phyloP scores from a whole-genome alignment of 148 eudicot genomes.

The Dianthus caryophyllus region DNA sequence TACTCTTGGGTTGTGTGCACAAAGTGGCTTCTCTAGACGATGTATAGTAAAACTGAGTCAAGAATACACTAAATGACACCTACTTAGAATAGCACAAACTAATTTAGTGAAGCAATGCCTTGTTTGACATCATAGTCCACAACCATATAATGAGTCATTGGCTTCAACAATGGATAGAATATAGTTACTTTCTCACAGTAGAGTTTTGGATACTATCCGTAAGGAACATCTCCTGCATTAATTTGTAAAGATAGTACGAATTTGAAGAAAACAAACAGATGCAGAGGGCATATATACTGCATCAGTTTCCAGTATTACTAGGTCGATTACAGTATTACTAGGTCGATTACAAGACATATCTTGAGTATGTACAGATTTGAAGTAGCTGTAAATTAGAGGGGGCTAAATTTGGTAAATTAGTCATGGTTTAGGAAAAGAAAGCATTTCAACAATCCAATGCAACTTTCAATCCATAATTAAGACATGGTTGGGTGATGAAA shows the following conservation, averaged over 20 bases:
- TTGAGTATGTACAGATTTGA: background rate
- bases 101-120: no score
- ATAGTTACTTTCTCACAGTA: background rate
- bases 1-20: no score
- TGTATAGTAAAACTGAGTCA: no score
- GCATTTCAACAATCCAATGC: constrained; percentile 1
- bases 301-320: background rate
- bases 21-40: no score
- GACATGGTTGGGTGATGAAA: background rate
- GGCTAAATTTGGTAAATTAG: background rate
- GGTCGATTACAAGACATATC: background rate
- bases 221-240: background rate
- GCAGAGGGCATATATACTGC: background rate
- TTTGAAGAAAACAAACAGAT: background rate
- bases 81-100: no score
- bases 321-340: no score
- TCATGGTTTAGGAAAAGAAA: background rate
- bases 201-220: background rate
- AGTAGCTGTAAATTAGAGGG: background rate
- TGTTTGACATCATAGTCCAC: no score
- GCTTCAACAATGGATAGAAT: background rate
- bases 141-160: no score
- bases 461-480: background rate
- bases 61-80: no score
- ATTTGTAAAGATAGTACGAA: no score